Evolutionary conservation across 1,139 yeast genomes (phyloP).

Genomic region (Yamadazyma songkhlaensis): DNA sequence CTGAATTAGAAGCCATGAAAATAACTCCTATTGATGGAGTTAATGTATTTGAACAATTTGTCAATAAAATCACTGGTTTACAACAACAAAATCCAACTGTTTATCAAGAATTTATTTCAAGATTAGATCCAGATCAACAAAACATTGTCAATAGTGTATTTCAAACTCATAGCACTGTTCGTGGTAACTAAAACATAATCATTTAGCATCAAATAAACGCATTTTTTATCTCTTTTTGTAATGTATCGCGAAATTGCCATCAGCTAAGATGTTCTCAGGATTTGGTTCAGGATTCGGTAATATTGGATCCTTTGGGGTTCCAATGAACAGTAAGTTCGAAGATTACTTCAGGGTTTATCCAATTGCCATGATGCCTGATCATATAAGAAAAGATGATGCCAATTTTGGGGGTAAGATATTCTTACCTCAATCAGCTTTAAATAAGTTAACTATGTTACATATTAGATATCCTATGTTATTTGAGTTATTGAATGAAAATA

Average conservation of each 20-base stretch:
- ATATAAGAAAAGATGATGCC: constrained; percentile 72
- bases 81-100: constrained; percentile 33
- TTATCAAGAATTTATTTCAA: constrained; percentile 38
- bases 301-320: constrained; percentile 25
- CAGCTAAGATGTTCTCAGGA: constrained; percentile 38
- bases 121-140: constrained; percentile 33
- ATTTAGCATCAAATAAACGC: neutral
- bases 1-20: constrained; percentile 52
- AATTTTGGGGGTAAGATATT: constrained; percentile 97
- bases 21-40: constrained; percentile 50
- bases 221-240: neutral
- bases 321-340: constrained; percentile 47
- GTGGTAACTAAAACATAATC: neutral
- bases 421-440: constrained; percentile 89
- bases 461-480: constrained; percentile 96
- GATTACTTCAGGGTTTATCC: constrained; percentile 94
- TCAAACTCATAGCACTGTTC: constrained; percentile 13
- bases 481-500: constrained; percentile 68
- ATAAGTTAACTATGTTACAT: constrained; percentile 79
- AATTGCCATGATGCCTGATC: constrained; percentile 85
- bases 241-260: neutral
- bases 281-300: constrained; percentile 44
- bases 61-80: constrained; percentile 23
- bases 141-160: constrained; percentile 31
- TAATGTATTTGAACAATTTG: constrained; percentile 47